Base-by-base conservation (phyloP, 2,329 filamentous ascomycete species). In the Aspergillus phoenicis region DNA sequence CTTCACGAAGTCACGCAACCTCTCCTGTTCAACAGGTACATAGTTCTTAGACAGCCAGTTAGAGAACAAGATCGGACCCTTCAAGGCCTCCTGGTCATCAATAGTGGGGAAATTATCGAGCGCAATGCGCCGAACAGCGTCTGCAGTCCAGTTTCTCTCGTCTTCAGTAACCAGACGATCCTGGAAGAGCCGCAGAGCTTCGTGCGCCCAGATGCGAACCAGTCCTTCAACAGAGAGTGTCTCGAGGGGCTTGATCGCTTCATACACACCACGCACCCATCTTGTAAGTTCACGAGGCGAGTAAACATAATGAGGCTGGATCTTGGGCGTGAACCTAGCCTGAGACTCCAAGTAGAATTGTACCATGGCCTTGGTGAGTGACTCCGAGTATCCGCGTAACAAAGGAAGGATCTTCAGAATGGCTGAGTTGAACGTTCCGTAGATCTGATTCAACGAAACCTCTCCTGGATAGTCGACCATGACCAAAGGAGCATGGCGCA, bases 11-110 rank as follows among this genome's bases (percentile, higher is more conserved):
- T 98, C 95, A 68, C 96, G 89, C 39, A 99, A 84, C 71, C 96
- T 90, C 73, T 99, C 95, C 67, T 95, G 91, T 71, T 97, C 93
- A 41, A 99, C 95, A 6, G 95, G 95, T 10, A 98, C 88, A 72
- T 99, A 99, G 76, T 99, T 91, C 86, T 97, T 98, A 11, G 94
- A 98, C 5, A 99, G 85, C 95, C 95, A 99, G 80, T 99, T 99
- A 6, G 96, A 99, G 84, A 96, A 99, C 59, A 99, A 82, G 58
- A 99, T 98, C 0, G 95, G 96, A 0, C 92, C 92, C 66, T 91
- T 91, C 30, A 99, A 85, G 52, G 95, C 93, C 76, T 92, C 90
- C 47, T 90, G 84, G 68, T 97, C 91, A 63, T 99, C 91, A 63
- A 99, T 91, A n/a, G 88, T 96, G 0, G 95, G 95, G 85, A 99